Conservation (phyloP, 768 basidiomycete genomes). For the Boletus reticulatus region DNA sequence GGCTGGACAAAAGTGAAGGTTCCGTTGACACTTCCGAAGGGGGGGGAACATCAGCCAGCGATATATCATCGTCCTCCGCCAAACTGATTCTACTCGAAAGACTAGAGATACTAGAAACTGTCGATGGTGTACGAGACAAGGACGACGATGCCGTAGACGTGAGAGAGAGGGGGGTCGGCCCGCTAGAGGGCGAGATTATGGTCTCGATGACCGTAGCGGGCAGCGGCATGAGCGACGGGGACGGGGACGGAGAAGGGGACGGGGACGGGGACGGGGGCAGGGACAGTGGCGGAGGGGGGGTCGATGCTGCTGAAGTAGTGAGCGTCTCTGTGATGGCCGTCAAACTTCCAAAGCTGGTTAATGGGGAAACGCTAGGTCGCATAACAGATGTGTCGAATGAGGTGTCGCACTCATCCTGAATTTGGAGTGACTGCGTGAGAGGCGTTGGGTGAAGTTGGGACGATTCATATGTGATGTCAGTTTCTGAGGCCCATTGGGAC, state of each 20-base stretch:
- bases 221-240: not conserved
- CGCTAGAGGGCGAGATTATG: slow-evolving; percentile 33
- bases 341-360: slow-evolving; percentile 31
- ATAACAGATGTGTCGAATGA: slow-evolving; percentile 78
- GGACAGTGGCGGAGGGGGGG: not conserved
- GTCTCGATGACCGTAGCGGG: slow-evolving; percentile 23
- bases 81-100: slow-evolving; percentile 40
- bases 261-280: not conserved
- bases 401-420: slow-evolving; percentile 59
- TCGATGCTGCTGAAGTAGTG: slow-evolving; percentile 21
- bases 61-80: slow-evolving; percentile 29
- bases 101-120: slow-evolving; percentile 41
- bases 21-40: slow-evolving; percentile 46
- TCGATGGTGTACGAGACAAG: slow-evolving; percentile 39
- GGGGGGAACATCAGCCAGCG: slow-evolving; percentile 16
- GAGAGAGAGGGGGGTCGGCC: slow-evolving; percentile 29
- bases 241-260: not conserved
- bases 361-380: slow-evolving; percentile 51
- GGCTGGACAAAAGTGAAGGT: slow-evolving; percentile 56
- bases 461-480: slow-evolving; percentile 72
- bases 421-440: slow-evolving; percentile 45
- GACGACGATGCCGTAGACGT: slow-evolving; percentile 31
- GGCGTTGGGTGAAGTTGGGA: slow-evolving; percentile 73
- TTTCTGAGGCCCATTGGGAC: slow-evolving; percentile 60
- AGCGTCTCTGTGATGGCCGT: slow-evolving; percentile 36